phyloP scores from a whole-genome alignment of 371 early-diverging fungal genomes.

The Fennellomyces sp. region DNA sequence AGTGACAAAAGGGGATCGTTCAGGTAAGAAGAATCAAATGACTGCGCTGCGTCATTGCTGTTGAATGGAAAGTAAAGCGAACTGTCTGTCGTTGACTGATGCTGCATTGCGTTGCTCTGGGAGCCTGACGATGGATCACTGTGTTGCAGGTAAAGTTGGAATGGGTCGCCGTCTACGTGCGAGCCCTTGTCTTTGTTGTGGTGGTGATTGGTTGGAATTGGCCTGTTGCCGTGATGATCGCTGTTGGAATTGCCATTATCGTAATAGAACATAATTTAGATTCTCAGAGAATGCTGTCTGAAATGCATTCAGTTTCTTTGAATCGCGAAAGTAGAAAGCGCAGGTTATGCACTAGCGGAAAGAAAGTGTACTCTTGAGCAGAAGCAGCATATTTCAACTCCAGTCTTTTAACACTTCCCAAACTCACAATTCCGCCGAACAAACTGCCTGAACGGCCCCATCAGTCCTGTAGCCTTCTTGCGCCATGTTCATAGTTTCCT shows the following conservation, averaged over 20 bases:
- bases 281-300: no score
- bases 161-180: not conserved
- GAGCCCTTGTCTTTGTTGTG: not conserved
- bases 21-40: constrained; percentile 4
- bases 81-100: not conserved
- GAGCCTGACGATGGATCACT: not conserved
- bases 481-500: no score
- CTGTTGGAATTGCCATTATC: not conserved
- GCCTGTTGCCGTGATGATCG: not conserved
- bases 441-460: no score
- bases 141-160: not conserved
- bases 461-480: no score
- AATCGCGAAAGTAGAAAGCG: not conserved
- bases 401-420: no score
- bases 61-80: constrained; percentile 1
- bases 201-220: not conserved
- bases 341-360: no score
- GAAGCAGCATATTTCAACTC: no score
- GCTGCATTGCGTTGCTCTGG: constrained; percentile 2
- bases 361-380: no score
- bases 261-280: constrained; percentile 1
- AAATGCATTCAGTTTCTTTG: no score
- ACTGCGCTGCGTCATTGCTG: constrained; percentile 1
- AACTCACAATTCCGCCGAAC: no score
- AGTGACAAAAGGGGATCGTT: constrained; percentile 10